Conservation (phyloP, 2,329 filamentous ascomycete species). For the Geoglossum cookeanum region DNA sequence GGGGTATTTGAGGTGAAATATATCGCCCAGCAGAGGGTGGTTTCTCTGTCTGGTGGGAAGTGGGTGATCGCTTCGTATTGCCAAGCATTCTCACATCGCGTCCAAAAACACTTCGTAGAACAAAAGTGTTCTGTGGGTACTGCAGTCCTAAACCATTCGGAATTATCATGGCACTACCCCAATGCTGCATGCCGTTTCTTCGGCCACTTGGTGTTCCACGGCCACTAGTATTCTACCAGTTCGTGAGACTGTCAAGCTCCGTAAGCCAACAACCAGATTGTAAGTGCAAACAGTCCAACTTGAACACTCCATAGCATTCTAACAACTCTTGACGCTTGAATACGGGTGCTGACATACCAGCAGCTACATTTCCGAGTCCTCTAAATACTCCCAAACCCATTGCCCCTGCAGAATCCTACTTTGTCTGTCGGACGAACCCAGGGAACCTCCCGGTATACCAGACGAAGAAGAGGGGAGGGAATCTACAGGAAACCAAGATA, state of each 20-base stretch:
- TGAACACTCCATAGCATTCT: not conserved
- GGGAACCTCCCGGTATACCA: slow-evolving; percentile 63
- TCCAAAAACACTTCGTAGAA: no score
- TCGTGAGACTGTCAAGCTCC: slow-evolving; percentile 8
- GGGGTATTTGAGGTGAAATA: no score
- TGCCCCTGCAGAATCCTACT: slow-evolving; percentile 33
- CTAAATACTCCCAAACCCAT: slow-evolving; percentile 22
- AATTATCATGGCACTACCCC: not conserved
- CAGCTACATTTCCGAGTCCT: slow-evolving; percentile 1
- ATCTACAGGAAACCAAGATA: slow-evolving; percentile 51
- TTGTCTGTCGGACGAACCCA: slow-evolving; percentile 50
- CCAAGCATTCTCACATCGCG: no score
- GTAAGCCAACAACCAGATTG: not conserved
- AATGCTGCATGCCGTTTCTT: slow-evolving; percentile 14
- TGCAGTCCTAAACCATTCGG: no score
- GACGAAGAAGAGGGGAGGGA: slow-evolving; percentile 54
- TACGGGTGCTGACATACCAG: not conserved
- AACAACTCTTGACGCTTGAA: not conserved
- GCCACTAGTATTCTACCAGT: slow-evolving; percentile 13
- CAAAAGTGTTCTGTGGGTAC: no score
- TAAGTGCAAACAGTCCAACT: not conserved
- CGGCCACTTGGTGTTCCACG: slow-evolving; percentile 15
- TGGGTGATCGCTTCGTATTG: no score
- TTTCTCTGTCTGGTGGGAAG: no score
- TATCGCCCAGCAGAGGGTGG: no score